Evolutionary conservation across 129 eudicot genomes (phyloP).

Genomic region (Rutidosis leptorrhynchoides): DNA sequence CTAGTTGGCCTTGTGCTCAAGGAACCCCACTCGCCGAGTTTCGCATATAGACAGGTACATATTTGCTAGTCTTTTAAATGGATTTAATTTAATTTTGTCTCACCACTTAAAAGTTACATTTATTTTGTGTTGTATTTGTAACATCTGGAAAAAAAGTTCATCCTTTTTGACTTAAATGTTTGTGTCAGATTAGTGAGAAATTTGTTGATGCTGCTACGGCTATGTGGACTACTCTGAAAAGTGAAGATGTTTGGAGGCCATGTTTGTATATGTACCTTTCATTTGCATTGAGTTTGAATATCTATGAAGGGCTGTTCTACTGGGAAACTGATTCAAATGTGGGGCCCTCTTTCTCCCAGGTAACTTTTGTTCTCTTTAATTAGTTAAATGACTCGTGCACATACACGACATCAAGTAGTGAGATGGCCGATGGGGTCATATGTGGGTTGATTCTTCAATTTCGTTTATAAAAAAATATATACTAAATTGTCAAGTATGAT

Average conservation of each 20-base stretch:
- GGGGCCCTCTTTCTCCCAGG: slow-evolving; percentile 92
- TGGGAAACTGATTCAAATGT: slow-evolving; percentile 83
- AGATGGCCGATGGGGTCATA: neutral
- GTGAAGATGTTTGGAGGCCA: slow-evolving; percentile 89
- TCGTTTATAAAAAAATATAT: too few species aligned
- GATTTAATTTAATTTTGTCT: neutral
- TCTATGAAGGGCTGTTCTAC: slow-evolving; percentile 83
- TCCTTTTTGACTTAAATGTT: neutral
- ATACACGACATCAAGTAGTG: neutral
- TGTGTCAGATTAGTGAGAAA: slow-evolving; percentile 51
- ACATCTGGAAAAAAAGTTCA: slow-evolving; percentile 4
- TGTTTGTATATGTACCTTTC: slow-evolving; percentile 92
- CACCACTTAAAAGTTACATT: neutral
- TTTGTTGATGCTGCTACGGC: slow-evolving; percentile 63
- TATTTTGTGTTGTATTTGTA: slow-evolving; percentile 15
- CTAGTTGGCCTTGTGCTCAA: slow-evolving; percentile 69
- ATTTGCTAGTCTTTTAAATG: neutral
- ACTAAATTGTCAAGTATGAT: neutral
- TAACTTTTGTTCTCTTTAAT: slow-evolving; percentile 14
- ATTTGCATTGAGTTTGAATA: slow-evolving; percentile 66
- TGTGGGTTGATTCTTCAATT: neutral
- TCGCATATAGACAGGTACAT: slow-evolving; percentile 71
- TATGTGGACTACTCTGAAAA: slow-evolving; percentile 79
- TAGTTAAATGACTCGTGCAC: neutral
- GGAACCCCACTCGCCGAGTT: slow-evolving; percentile 59